Conservation (phyloP, 1,139 yeast species). For the Blastobotrys apis region DNA sequence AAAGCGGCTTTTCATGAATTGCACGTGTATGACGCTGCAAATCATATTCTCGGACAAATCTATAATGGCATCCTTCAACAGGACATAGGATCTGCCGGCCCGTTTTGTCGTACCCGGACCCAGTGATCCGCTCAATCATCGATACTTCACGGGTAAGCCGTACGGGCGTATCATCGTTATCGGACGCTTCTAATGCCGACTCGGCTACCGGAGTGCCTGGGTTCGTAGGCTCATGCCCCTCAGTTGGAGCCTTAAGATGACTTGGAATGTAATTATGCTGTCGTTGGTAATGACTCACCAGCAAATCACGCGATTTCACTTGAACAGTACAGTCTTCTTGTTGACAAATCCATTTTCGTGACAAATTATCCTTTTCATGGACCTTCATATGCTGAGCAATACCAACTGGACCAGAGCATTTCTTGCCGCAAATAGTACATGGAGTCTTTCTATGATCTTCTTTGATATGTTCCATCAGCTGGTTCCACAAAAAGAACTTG, state of each 20-base stretch:
- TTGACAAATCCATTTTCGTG: constrained; percentile 21
- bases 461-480: constrained; percentile 66
- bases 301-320: constrained; percentile 30
- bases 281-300: constrained; percentile 42
- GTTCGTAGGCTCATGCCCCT: constrained; percentile 1
- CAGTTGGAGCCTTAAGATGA: constrained; percentile 14
- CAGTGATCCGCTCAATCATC: constrained; percentile 36
- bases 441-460: constrained; percentile 60
- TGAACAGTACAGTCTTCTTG: constrained; percentile 17
- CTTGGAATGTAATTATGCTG: constrained; percentile 37
- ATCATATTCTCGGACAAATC: constrained; percentile 40
- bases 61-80: constrained; percentile 32
- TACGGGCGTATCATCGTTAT: constrained; percentile 11
- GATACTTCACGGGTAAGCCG: constrained; percentile 19
- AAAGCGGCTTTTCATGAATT: constrained; percentile 20
- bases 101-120: constrained; percentile 34
- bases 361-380: constrained; percentile 20
- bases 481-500: constrained; percentile 71
- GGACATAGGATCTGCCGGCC: constrained; percentile 34
- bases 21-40: constrained; percentile 37
- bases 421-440: constrained; percentile 66
- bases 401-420: constrained; percentile 70
- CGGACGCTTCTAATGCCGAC: constrained; percentile 4
- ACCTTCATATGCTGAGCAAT: constrained; percentile 57
- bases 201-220: constrained; percentile 1